Evolutionary conservation across 2,329 filamentous ascomycete species (phyloP), one percentile per base, ranked within the genome.

Genomic region (Sclerotinia borealis): DNA sequence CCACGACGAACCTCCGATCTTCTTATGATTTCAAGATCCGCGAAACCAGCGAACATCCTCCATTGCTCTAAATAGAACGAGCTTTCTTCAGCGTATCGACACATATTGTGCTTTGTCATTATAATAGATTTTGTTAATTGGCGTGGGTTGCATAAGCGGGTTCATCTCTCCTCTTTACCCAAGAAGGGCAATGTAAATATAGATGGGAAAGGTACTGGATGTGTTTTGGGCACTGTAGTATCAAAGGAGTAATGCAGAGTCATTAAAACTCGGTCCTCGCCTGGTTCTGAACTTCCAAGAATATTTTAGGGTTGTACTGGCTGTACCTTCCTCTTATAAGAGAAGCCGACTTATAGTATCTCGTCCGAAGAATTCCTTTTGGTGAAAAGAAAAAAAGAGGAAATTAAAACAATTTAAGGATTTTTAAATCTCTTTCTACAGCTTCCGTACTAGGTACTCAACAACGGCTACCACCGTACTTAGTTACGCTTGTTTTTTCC

Each of bases 101-200:
- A 72, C 59, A 66, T 68, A 48, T 67, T 66, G 64, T 56, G 43
- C 63, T 66, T 69, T 71, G 67, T 71, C 70, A 69, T 67, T 70
- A 71, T 68, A 65, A 71, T 72, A 74, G 67, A 73, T 67, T 58
- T 71, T 65, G 61, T 69, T 67, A 68, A 67, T 62, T 69, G 68
- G 69, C 67, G 66, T 61, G 66, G 68, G 65, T 68, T 74, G 72
- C 73, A 75, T 74, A 68, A 74, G 71, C 71, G 73, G 72, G 69
- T 72, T 68, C 67, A 73, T 71, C 72, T 74, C 73, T 72, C 71
- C 73, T 74, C 73, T 73, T 67, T 55, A 63, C 65, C 49, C 59
- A 68, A 63, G 22, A 27, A 39, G 60, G 64, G 65, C 63, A 68
- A 65, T 74, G 73, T 75, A 74, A 63, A 74, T 70, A 73, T 74